These are phyloP conservation scores for Elongisporangium undulatum DNA, from an alignment of 352 stramenopile species.

Conservation along the genomic window DNA sequence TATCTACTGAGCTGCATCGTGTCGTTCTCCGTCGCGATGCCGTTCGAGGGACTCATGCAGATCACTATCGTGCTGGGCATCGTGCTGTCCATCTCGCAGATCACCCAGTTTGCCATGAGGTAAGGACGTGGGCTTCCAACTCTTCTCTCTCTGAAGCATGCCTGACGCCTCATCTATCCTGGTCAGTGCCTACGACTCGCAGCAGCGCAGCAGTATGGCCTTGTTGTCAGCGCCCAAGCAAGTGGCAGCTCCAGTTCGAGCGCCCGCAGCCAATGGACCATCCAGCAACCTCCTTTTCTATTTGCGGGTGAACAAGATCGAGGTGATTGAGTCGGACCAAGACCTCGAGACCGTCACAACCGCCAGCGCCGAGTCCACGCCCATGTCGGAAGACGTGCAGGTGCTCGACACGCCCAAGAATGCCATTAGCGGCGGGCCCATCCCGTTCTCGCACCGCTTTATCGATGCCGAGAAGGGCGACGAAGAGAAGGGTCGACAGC, in stretches of 20 bases:
- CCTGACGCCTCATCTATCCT: no score
- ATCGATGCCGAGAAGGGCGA: conserved; percentile 84
- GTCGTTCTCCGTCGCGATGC: conserved; percentile 62
- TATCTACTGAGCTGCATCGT: conserved; percentile 77
- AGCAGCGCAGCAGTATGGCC: not conserved
- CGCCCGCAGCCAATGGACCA: conserved; percentile 3
- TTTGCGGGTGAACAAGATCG: conserved; percentile 53
- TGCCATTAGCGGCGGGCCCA: conserved; percentile 53
- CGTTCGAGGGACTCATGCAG: conserved; percentile 83
- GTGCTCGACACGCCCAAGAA: conserved; percentile 6
- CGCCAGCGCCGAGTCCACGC: conserved; percentile 15
- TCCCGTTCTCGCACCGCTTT: conserved; percentile 75
- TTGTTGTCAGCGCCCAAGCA: not conserved
- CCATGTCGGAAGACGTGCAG: conserved; percentile 14
- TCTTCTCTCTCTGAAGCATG: no score
- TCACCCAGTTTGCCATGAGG: conserved; percentile 59
- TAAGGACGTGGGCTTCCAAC: conserved; percentile 9
- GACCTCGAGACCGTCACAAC: conserved; percentile 17
- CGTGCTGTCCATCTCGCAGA: conserved; percentile 72
- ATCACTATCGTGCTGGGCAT: conserved; percentile 82
- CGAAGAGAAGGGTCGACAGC: conserved; percentile 67
- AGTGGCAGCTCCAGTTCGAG: not conserved
- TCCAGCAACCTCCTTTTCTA: conserved; percentile 40
- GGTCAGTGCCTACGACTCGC: not conserved
- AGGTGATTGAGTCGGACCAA: conserved; percentile 63